Conservation (phyloP, 345 rosid species). For the Eucalyptus sp. region DNA sequence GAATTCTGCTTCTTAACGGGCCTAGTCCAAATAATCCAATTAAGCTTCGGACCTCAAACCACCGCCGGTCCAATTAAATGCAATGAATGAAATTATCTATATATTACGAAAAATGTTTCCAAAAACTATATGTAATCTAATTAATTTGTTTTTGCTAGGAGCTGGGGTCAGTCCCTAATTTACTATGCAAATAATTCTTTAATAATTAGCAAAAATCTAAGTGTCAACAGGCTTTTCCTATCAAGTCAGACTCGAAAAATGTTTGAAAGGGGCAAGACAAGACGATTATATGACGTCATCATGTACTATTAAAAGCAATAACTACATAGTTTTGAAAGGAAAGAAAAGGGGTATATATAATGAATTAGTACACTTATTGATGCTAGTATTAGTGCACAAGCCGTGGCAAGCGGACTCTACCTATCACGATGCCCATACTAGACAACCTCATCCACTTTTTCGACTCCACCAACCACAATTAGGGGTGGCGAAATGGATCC, state of each 20-base stretch:
- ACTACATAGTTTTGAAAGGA: background rate
- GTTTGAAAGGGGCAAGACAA: too few relatives aligned
- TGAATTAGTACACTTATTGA: too few relatives aligned
- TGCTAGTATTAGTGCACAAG: background rate
- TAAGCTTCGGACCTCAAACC: background rate
- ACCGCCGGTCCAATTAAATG: background rate
- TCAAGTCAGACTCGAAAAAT: too few relatives aligned
- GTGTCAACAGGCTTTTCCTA: too few relatives aligned
- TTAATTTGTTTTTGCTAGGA: background rate
- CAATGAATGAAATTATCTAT: background rate
- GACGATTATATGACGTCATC: too few relatives aligned
- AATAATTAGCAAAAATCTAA: too few relatives aligned
- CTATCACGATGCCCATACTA: slow-evolving; percentile 16
- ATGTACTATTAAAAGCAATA: too few relatives aligned
- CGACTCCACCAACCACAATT: slow-evolving; percentile 13
- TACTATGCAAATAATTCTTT: too few relatives aligned
- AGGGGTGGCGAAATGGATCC: too few relatives aligned
- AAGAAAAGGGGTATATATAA: background rate
- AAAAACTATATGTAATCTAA: background rate
- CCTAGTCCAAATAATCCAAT: background rate
- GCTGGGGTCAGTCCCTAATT: background rate
- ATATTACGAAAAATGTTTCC: background rate
- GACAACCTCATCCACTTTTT: slow-evolving; percentile 55
- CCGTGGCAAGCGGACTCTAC: slow-evolving; percentile 37
- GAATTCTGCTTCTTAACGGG: background rate